Percentiles rank a stretch among this genome's conserved stretches.
These are phyloP conservation scores for Floccularia luteovirens DNA, from an alignment of 768 basidiomycete genomes.

Conservation along the genomic window DNA sequence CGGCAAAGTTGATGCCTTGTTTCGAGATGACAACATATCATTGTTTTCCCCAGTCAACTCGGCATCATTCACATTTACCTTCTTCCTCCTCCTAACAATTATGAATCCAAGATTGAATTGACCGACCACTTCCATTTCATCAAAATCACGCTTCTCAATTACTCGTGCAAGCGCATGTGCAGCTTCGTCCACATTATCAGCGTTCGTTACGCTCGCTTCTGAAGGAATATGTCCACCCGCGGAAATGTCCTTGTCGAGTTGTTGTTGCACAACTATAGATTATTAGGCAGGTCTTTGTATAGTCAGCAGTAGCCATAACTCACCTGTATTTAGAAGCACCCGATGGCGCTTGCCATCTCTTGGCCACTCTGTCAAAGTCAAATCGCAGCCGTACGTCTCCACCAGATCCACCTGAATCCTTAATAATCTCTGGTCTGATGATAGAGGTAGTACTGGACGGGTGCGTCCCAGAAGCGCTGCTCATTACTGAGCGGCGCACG, in stretches of 20 bases:
- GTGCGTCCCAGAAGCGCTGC: constrained; percentile 6
- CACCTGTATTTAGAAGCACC: too few relatives aligned
- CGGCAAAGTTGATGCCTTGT: background rate
- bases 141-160: constrained; percentile 85
- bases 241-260: background rate
- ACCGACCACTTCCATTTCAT: constrained; percentile 74
- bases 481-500: constrained; percentile 10
- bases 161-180: constrained; percentile 73
- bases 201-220: constrained; percentile 33
- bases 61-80: background rate
- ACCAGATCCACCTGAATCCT: constrained; percentile 13
- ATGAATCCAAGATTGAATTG: constrained; percentile 98
- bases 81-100: constrained; percentile 57
- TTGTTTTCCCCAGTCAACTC: constrained; percentile 7
- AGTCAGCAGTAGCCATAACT: too few relatives aligned
- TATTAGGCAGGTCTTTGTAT: too few relatives aligned
- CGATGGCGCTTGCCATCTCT: constrained; percentile 7
- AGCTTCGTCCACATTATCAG: constrained; percentile 41
- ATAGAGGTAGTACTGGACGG: constrained; percentile 6
- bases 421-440: constrained; percentile 30
- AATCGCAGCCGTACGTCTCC: constrained; percentile 20
- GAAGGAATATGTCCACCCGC: constrained; percentile 12
- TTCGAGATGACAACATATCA: constrained; percentile 1
- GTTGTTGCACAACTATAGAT: too few relatives aligned
- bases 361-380: constrained; percentile 16